phyloP scores from a whole-genome alignment of 2,329 filamentous ascomycete genomes.

The Penicillium occitanis region DNA sequence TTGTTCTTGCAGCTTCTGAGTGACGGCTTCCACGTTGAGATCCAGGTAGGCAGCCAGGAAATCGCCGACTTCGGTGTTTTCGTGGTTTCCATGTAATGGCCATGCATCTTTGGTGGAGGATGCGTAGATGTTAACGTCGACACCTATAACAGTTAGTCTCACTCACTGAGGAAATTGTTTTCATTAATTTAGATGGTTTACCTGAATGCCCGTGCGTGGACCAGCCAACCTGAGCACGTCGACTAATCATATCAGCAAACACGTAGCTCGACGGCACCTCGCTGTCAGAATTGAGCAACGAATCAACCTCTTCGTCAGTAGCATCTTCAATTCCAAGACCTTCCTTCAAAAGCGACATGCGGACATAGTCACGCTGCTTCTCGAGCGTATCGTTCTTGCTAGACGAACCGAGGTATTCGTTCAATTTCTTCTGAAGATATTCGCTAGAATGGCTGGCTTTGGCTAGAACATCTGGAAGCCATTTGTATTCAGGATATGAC shows the following conservation, averaged over 20 bases:
- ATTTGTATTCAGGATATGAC: constrained; percentile 67
- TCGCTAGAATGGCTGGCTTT: constrained; percentile 76
- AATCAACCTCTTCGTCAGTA: constrained; percentile 66
- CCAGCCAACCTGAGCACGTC: constrained; percentile 89
- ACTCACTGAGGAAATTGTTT: background rate
- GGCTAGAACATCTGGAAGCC: constrained; percentile 79
- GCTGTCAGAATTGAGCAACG: constrained; percentile 59
- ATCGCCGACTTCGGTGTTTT: constrained; percentile 87
- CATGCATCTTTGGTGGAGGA: constrained; percentile 65
- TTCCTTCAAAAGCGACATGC: constrained; percentile 63
- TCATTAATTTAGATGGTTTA: constrained; percentile 26
- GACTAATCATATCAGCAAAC: constrained; percentile 83
- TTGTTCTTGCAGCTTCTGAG: constrained; percentile 62
- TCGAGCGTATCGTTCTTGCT: constrained; percentile 44
- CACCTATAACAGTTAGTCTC: constrained; percentile 51
- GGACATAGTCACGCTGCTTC: constrained; percentile 62
- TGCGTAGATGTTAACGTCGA: constrained; percentile 95
- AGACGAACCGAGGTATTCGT: constrained; percentile 54
- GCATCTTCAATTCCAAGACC: constrained; percentile 77
- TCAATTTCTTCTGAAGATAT: constrained; percentile 64
- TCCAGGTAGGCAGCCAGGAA: constrained; percentile 78
- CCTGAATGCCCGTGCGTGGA: constrained; percentile 83
- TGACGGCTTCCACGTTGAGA: constrained; percentile 76
- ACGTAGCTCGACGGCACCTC: constrained; percentile 57
- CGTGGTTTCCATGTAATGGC: constrained; percentile 76